phyloP scores from a whole-genome alignment of 192 early-diverging fungal species.

The Lobosporangium transversale region DNA sequence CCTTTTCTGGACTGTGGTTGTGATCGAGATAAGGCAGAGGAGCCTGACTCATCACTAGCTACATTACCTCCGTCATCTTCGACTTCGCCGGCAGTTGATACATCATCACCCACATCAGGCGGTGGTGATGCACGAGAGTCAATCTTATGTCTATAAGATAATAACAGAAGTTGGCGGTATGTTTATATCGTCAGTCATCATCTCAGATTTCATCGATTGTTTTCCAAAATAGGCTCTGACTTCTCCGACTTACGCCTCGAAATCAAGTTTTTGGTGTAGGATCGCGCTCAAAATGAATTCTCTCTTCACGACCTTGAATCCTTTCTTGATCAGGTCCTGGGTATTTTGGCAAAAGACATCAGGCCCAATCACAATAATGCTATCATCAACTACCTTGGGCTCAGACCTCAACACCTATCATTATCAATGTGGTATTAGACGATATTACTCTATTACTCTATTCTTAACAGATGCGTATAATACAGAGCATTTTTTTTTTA shows the following conservation, averaged over 20 bases:
- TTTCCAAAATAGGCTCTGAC: too few relatives aligned
- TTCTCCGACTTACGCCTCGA: neutral
- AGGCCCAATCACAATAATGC: constrained; percentile 16
- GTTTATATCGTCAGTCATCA: too few relatives aligned
- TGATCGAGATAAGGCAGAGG: too few relatives aligned
- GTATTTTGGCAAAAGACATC: neutral
- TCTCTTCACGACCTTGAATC: constrained; percentile 7
- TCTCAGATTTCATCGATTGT: too few relatives aligned
- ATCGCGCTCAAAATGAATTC: constrained; percentile 24
- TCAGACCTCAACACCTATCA: constrained; percentile 5
- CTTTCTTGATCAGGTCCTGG: neutral
- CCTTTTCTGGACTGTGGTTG: neutral
- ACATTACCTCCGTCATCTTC: neutral
- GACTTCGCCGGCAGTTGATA: neutral
- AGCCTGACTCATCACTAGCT: neutral
- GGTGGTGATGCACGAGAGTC: neutral
- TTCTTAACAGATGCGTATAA: too few relatives aligned
- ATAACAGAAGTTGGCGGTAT: too few relatives aligned
- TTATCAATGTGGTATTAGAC: too few relatives aligned
- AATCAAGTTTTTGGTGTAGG: constrained; percentile 9
- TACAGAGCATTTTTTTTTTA: too few relatives aligned
- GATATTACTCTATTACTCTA: too few relatives aligned
- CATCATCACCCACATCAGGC: neutral
- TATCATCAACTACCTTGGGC: neutral
- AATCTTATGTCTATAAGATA: neutral